Evolutionary conservation across 2,329 filamentous ascomycete genomes (phyloP).

Genomic region (Endoconidiophora polonica): DNA sequence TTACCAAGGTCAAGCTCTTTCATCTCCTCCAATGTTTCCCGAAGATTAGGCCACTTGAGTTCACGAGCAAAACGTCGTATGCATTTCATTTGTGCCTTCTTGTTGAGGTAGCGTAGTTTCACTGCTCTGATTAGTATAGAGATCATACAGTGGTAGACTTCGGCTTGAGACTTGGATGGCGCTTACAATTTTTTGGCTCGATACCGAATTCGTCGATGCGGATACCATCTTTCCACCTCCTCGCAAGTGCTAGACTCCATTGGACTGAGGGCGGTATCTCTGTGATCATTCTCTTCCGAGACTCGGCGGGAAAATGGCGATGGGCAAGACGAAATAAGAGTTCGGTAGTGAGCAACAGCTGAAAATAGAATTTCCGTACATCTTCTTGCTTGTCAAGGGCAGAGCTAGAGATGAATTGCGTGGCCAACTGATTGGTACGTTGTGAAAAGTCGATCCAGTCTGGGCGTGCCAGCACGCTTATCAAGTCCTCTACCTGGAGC

Average conservation of each 20-base stretch:
- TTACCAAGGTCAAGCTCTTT: conserved; percentile 42
- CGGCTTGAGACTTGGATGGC: no score
- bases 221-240: conserved; percentile 56
- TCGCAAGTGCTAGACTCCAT: conserved; percentile 57
- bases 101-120: conserved; percentile 45
- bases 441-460: conserved; percentile 60
- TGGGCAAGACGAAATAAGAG: conserved; percentile 54
- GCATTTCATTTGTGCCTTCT: conserved; percentile 51
- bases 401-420: conserved; percentile 52
- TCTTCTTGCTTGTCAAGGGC: conserved; percentile 36
- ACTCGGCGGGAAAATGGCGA: conserved; percentile 39
- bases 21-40: conserved; percentile 44
- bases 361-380: conserved; percentile 56
- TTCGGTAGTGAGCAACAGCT: conserved; percentile 58
- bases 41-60: conserved; percentile 64
- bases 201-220: conserved; percentile 44
- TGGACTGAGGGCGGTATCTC: conserved; percentile 54
- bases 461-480: conserved; percentile 49
- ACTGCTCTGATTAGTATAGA: conserved; percentile 21
- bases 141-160: background rate
- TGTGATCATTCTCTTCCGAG: conserved; percentile 45
- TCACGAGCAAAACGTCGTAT: conserved; percentile 51
- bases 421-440: conserved; percentile 54
- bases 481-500: conserved; percentile 55
- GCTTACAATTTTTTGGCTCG: conserved; percentile 11